Evolutionary conservation across 352 stramenopile genomes (phyloP), one percentile per base, ranked within the genome.

Genomic region (Globisporangium camurandrum): DNA sequence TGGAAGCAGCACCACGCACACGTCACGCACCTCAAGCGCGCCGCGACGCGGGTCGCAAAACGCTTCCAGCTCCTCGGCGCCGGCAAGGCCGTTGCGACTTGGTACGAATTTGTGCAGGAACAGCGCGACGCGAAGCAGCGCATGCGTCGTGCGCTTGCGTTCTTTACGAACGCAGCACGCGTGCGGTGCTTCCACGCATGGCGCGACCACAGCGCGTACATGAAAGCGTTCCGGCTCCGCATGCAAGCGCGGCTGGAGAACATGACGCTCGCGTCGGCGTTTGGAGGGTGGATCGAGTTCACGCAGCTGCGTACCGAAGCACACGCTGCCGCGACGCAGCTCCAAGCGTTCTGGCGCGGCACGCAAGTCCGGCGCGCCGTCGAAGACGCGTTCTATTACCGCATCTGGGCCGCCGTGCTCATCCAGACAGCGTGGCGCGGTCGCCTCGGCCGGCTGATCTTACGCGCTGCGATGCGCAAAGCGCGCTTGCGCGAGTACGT

Each of bases 321-420:
- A 0, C 67, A 82, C 36, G 45, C 27, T 1, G 60, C 57, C 17
- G 75, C 67, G 0, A 79, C 64, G 2, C 49, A 20, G 12, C 28
- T 90, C 8, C 75, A 90, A 45, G 69, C 78, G 1, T 85, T 81
- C 33, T 93, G 78, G 78, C 75, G 81, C 10, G 78, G 81, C 2
- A 47, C 71, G 7, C 11, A 54, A 1, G 51, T 59, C 23, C 70
- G 81, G 1, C 70, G 77, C 0, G 33, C 54, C 2, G 50, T 70
- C 5, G 81, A 93, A 61, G 71, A 93, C 42, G 49, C 71, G 20
- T 88, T 70, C 61, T 84, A 75, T 9, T 66, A 66, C 19, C 51
- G 59, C 19, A 46, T 86, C 1, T 93, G 81, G 81, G 81, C 81
- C 0, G 55, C 66, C 0, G 66, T 89, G 16, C 48, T 84, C n/a